Conservation (phyloP, 495 filamentous ascomycete species). For the Aspergillus haitiensis region DNA sequence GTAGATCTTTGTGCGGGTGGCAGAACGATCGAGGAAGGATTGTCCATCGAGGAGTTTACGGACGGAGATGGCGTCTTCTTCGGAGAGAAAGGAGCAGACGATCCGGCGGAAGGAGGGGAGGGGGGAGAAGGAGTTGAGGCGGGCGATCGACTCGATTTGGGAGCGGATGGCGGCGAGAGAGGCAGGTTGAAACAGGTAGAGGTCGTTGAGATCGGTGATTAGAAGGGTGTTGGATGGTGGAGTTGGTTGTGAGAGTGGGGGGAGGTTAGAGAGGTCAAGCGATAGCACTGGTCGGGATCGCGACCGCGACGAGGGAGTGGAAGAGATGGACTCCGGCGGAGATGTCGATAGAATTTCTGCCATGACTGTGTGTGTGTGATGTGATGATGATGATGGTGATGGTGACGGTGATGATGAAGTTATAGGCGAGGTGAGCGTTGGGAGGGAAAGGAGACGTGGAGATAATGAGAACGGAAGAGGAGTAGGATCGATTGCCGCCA, state of each 20-base stretch:
- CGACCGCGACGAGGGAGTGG: slow-evolving; percentile 28
- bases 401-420: not conserved
- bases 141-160: slow-evolving; percentile 63
- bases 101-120: slow-evolving; percentile 92
- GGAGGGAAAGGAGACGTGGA: slow-evolving; percentile 22
- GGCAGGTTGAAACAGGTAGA: slow-evolving; percentile 72
- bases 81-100: slow-evolving; percentile 78
- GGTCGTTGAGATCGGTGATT: slow-evolving; percentile 80
- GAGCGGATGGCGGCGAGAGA: slow-evolving; percentile 75
- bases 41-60: slow-evolving; percentile 71
- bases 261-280: slow-evolving; percentile 79
- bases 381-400: slow-evolving; percentile 15
- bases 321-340: slow-evolving; percentile 26
- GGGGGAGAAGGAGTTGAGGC: slow-evolving; percentile 84
- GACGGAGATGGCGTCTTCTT: slow-evolving; percentile 69
- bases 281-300: slow-evolving; percentile 57
- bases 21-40: slow-evolving; percentile 56
- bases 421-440: not conserved
- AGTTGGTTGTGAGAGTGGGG: slow-evolving; percentile 73
- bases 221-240: slow-evolving; percentile 91
- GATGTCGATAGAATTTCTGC: slow-evolving; percentile 25
- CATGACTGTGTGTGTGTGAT: slow-evolving; percentile 22
- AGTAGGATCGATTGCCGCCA: not conserved
- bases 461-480: not conserved
- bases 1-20: slow-evolving; percentile 72